Conservation (phyloP, 1,284 basidiomycete genomes). For the Irpex rosettiformis region DNA sequence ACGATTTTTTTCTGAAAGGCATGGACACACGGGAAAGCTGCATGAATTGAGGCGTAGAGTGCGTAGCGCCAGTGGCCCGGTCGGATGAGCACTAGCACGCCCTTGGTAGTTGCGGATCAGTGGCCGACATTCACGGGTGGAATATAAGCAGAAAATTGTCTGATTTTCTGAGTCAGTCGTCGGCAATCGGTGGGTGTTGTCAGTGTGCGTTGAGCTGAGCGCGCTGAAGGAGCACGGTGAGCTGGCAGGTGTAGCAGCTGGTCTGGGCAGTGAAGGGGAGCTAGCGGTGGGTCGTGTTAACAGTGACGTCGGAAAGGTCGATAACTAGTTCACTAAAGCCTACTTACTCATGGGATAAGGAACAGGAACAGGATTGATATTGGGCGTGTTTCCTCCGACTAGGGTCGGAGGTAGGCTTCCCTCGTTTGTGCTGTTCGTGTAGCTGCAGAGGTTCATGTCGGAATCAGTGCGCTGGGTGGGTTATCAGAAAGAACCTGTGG, state of each 20-base stretch:
- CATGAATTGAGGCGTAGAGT: background rate
- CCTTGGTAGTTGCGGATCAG: background rate
- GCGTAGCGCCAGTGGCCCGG: background rate
- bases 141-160: background rate
- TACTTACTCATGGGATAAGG: background rate
- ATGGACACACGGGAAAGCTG: background rate
- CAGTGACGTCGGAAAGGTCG: background rate
- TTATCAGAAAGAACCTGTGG: background rate
- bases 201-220: background rate
- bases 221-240: no score
- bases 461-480: background rate
- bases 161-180: no score
- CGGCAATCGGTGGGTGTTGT: background rate
- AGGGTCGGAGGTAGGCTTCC: background rate
- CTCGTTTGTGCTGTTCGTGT: background rate
- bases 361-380: background rate
- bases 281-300: background rate
- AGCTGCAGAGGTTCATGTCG: background rate
- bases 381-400: background rate
- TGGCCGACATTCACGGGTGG: background rate
- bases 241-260: background rate
- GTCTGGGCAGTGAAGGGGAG: background rate
- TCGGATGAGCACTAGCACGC: background rate
- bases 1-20: background rate
- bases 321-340: background rate